Conservation (phyloP, 2,329 filamentous ascomycete species). For the Ophiocordyceps camponoti-leonardi region DNA sequence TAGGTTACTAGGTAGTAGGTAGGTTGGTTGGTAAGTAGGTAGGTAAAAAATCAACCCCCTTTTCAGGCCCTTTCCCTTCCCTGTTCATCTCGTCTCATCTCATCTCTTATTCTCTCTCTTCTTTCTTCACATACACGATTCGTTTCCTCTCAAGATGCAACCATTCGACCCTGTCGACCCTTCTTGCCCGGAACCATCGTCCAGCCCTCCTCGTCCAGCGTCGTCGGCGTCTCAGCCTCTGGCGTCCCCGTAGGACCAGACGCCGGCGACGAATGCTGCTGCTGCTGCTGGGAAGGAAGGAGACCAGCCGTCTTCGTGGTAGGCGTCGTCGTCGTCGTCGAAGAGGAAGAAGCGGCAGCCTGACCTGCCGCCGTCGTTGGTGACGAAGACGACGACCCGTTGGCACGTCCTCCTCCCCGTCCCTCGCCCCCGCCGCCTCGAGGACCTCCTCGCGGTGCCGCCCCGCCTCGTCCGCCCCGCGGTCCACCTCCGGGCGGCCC, state of each 20-base stretch:
- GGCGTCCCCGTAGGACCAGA: constrained; percentile 9
- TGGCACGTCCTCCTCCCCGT: constrained; percentile 28
- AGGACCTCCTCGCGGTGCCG: constrained; percentile 21
- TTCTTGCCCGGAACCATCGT: constrained; percentile 31
- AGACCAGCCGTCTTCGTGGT: neutral
- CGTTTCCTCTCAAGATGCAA: constrained; percentile 8
- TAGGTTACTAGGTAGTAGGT: too few species aligned
- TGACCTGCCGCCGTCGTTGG: constrained; percentile 1
- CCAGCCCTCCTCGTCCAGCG: constrained; percentile 44
- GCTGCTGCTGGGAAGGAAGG: constrained; percentile 11
- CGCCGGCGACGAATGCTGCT: neutral
- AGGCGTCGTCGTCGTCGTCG: neutral
- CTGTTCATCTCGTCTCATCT: neutral
- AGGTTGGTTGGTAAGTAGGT: too few species aligned
- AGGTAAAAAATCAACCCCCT: too few species aligned
- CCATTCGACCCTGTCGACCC: constrained; percentile 17
- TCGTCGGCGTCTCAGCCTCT: constrained; percentile 15
- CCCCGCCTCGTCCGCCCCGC: constrained; percentile 22
- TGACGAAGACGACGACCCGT: constrained; percentile 21
- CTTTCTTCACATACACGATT: neutral
- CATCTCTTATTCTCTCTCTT: neutral
- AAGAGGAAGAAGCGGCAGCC: too few species aligned
- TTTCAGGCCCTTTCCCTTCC: neutral
- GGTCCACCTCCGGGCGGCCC: constrained; percentile 23
- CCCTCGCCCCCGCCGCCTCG: constrained; percentile 27